Base-by-base conservation (phyloP, 164 flowering plant species). In the Chimonanthus salicifolius region DNA sequence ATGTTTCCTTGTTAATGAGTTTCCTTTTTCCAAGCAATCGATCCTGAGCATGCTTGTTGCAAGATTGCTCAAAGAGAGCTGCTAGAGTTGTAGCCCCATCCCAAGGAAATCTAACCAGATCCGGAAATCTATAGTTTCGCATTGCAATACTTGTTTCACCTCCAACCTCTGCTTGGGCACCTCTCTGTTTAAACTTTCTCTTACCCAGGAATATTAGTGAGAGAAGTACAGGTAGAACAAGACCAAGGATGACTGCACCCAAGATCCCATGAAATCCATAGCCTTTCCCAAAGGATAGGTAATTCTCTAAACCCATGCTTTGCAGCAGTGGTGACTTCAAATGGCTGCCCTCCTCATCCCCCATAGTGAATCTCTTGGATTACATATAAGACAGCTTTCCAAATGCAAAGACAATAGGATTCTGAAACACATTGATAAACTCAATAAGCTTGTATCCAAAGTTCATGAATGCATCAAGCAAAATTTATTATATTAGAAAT, bases 71-170 rank as follows among this genome's bases (percentile, higher is more conserved):
- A 82, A 93, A 95, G 3, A 95, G 80, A 78, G 88, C 90, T 3
- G 98, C 94, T 73, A 90, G 64, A 46, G 97, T 95, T 43, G 94
- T 82, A 68, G 94, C 97, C 21, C 97, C 97, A 80, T 88, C 80
- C 99, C 96, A 93, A 20, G 97, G 96, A 69, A 86, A 87, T 72
- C 88, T 88, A 73, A 93, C 82, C 74, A 89, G 72, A 51, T 84
- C 79, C 49, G 80, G n/a, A 33, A 62, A 80, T 71, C 80, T 85
- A 49, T 74, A 71, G 80, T 87, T 89, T 44, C 96, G 89, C 79
- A 95, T 72, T 2, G 93, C 81, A 50, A 78, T 81, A 72, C 98
- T 98, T 5, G 82, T 65, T 81, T 93, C 96, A 44, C 94, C 98
- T 70, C 93, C 90, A 81, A 88, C 96, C 33, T 87, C 84, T 11